A percentile compares a stretch with the other conserved stretches of the same genome.
These are phyloP conservation scores for Claviceps maximensis DNA, from an alignment of 2,329 filamentous ascomycete genomes.

Conservation along the genomic window DNA sequence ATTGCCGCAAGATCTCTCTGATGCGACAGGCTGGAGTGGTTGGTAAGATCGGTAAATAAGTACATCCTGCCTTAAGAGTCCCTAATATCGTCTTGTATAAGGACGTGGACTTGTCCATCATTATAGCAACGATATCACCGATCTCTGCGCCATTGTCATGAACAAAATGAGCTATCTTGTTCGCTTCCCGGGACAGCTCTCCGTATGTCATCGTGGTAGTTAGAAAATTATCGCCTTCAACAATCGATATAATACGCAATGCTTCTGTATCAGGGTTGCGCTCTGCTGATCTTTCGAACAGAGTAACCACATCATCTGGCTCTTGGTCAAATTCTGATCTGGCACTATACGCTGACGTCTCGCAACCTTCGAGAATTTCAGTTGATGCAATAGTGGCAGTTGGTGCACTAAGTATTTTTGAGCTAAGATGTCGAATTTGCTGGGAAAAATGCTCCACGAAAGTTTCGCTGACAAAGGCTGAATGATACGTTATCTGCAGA, in stretches of 20 bases:
- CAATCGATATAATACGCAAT: conserved; percentile 45
- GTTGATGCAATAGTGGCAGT: conserved; percentile 7
- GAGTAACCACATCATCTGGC: conserved; percentile 1
- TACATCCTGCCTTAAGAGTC: conserved; percentile 59
- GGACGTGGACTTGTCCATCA: conserved; percentile 62
- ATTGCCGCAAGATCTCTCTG: conserved; percentile 47
- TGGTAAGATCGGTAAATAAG: conserved; percentile 67
- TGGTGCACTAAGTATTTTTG: conserved; percentile 17
- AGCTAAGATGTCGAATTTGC: conserved; percentile 45
- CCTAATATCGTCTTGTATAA: conserved; percentile 66
- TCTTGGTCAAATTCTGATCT: conserved; percentile 13
- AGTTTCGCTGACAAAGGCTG: conserved; percentile 32
- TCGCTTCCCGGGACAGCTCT: conserved; percentile 50
- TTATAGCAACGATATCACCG: conserved; percentile 53
- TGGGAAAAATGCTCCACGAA: conserved; percentile 43
- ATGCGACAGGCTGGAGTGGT: conserved; percentile 53
- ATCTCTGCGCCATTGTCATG: conserved; percentile 28
- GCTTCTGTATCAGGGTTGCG: conserved; percentile 42
- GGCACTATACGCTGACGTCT: conserved; percentile 37
- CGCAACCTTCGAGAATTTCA: conserved; percentile 13
- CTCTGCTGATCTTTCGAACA: conserved; percentile 37
- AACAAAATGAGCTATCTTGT: conserved; percentile 46
- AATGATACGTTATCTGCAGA: conserved; percentile 35
- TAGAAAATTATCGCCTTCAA: conserved; percentile 10
- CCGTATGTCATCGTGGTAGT: conserved; percentile 43